Percentiles rank a stretch among this genome's conserved stretches.
These are phyloP conservation scores for Penicillium fimorum DNA, from an alignment of 495 filamentous ascomycete genomes.

Conservation along the genomic window DNA sequence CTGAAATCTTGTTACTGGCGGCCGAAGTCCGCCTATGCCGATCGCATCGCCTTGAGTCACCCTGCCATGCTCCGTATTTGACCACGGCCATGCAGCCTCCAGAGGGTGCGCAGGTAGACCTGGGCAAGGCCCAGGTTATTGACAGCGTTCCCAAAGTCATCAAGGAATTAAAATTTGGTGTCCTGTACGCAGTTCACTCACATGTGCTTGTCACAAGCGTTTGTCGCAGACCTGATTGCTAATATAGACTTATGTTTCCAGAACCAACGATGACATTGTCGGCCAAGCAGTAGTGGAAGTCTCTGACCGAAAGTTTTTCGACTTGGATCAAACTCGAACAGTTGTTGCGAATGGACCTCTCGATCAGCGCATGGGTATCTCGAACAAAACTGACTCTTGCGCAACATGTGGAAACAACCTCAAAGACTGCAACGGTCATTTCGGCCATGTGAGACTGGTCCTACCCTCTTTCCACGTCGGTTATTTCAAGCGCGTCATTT, in stretches of 20 bases:
- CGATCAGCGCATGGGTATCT: conserved; percentile 86
- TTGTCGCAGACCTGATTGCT: conserved; percentile 22
- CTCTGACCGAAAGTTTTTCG: conserved; percentile 85
- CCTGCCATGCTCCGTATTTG: conserved; percentile 45
- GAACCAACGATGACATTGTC: conserved; percentile 88
- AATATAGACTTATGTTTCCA: conserved; percentile 32
- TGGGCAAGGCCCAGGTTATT: conserved; percentile 84
- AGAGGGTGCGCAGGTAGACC: conserved; percentile 49
- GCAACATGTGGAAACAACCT: conserved; percentile 77
- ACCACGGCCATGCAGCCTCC: conserved; percentile 49
- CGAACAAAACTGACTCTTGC: conserved; percentile 69
- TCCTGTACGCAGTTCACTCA: conserved; percentile 59
- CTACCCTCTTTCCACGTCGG: conserved; percentile 93
- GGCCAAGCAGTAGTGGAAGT: conserved; percentile 92
- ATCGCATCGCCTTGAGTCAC: conserved; percentile 32
- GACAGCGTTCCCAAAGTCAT: conserved; percentile 86
- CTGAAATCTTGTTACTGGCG: conserved; percentile 9
- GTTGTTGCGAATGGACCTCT: conserved; percentile 79
- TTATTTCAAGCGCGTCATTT: conserved; percentile 86
- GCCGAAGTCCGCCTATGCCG: conserved; percentile 22
- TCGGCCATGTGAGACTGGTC: conserved; percentile 85
- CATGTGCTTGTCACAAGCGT: conserved; percentile 9
- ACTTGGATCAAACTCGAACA: conserved; percentile 68
- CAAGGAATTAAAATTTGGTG: conserved; percentile 89
- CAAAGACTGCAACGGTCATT: conserved; percentile 87